Conservation (phyloP, 495 filamentous ascomycete genomes). For the Collariella sp. region DNA sequence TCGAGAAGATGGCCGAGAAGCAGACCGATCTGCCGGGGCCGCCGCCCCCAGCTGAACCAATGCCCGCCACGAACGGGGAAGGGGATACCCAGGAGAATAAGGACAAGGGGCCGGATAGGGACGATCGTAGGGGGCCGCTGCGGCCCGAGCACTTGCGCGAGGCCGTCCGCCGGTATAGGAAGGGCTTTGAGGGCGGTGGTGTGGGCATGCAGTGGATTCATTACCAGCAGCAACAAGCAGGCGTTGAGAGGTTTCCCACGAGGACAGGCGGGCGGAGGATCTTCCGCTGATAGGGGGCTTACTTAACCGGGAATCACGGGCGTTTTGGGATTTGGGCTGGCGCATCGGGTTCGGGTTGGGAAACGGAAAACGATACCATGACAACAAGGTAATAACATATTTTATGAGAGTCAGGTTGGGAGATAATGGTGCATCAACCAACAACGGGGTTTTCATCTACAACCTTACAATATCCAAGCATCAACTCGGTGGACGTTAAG, state of each 20-base stretch:
- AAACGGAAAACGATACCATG: neutral
- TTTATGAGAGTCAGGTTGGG: neutral
- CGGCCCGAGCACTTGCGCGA: constrained; percentile 77
- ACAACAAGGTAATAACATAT: neutral
- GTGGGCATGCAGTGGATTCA: constrained; percentile 65
- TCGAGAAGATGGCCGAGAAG: constrained; percentile 44
- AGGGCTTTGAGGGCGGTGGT: constrained; percentile 59
- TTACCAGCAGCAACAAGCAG: constrained; percentile 50
- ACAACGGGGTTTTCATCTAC: too few relatives aligned
- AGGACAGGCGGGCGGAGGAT: constrained; percentile 56
- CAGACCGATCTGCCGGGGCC: constrained; percentile 37
- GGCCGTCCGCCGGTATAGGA: constrained; percentile 64
- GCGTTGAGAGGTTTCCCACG: constrained; percentile 52
- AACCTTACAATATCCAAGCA: too few relatives aligned
- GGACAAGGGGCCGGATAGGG: constrained; percentile 19
- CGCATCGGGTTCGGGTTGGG: neutral
- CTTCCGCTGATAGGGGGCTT: constrained; percentile 45
- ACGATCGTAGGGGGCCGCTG: constrained; percentile 51
- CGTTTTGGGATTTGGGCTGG: neutral
- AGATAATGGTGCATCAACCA: neutral
- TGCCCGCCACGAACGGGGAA: neutral
- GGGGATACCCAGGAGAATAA: constrained; percentile 1
- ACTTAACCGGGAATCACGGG: too few relatives aligned
- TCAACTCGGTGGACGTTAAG: too few relatives aligned
- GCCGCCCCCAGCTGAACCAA: constrained; percentile 12